These are phyloP conservation scores for Yamadazyma sp. DNA, from an alignment of 805 yeast species.

Conservation along the genomic window DNA sequence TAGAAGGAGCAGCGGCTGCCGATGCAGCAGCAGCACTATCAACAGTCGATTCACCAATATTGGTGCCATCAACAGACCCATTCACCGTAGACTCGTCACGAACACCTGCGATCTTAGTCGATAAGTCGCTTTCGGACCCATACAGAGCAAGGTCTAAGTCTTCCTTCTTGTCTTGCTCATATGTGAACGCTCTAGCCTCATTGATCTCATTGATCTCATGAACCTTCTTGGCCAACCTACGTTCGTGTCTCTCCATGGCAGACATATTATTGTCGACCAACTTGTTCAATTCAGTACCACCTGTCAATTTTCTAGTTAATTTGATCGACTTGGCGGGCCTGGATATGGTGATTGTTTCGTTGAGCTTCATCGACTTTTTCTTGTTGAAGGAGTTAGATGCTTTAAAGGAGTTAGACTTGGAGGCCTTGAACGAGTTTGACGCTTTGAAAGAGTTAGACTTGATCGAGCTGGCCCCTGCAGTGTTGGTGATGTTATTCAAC, in stretches of 20 bases:
- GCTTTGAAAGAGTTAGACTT: constrained; percentile 38
- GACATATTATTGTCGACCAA: constrained; percentile 8
- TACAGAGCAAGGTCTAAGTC: constrained; percentile 1
- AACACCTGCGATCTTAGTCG: no score
- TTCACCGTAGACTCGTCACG: constrained; percentile 1
- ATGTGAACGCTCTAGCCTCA: constrained; percentile 21
- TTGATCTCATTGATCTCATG: constrained; percentile 21
- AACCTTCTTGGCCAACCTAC: constrained; percentile 22
- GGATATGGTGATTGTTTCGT: constrained; percentile 26
- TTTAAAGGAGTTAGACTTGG: constrained; percentile 24
- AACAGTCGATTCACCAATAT: not conserved
- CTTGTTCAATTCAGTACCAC: constrained; percentile 8
- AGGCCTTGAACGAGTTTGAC: constrained; percentile 36
- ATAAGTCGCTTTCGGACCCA: no score
- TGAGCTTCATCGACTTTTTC: constrained; percentile 25
- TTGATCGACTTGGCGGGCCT: constrained; percentile 20
- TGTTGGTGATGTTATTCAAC: constrained; percentile 34
- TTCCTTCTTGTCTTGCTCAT: constrained; percentile 18
- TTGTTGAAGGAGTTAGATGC: constrained; percentile 42
- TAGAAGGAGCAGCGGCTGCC: not conserved
- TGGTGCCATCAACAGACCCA: not conserved
- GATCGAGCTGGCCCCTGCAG: no score
- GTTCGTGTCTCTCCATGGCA: constrained; percentile 15
- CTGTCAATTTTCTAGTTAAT: constrained; percentile 13
- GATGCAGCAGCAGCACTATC: not conserved